Evolutionary conservation across 1,284 basidiomycete genomes (phyloP).

Genomic region (Melampsora larici-populina): DNA sequence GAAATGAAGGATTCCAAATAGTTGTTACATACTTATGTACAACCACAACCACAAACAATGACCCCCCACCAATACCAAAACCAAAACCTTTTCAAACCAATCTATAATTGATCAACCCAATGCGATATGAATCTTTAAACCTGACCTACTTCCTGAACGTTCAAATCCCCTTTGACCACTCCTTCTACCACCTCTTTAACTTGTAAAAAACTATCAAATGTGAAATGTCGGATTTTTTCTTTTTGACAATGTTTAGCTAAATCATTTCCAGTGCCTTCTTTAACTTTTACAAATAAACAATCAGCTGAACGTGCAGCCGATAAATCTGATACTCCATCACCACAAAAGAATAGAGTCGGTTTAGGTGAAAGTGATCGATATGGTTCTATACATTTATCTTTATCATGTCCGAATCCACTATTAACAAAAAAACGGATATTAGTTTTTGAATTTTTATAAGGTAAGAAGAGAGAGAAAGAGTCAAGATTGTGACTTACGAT

Average conservation of each 20-base stretch:
- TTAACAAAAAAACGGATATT: too few relatives aligned
- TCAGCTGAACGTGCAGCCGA: conserved; percentile 85
- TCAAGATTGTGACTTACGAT: conserved; percentile 59
- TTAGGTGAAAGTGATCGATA: conserved; percentile 68
- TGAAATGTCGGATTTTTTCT: conserved; percentile 55
- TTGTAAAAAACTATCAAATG: conserved; percentile 53
- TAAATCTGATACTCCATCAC: conserved; percentile 77
- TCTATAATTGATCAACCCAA: background rate
- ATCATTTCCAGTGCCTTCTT: conserved; percentile 75
- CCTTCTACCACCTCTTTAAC: conserved; percentile 59
- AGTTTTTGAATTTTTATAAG: background rate
- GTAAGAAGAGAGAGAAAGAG: conserved; percentile 7
- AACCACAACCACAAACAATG: too few relatives aligned
- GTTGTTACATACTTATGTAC: too few relatives aligned
- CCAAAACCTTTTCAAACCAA: background rate
- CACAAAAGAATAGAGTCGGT: conserved; percentile 87
- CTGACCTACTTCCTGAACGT: conserved; percentile 52
- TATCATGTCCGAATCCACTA: conserved; percentile 86
- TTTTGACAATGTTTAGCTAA: conserved; percentile 68
- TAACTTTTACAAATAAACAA: conserved; percentile 80
- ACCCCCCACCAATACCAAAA: too few relatives aligned
- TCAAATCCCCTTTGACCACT: conserved; percentile 62
- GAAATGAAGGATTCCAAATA: too few relatives aligned
- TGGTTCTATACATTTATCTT: conserved; percentile 81
- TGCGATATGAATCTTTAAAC: background rate